Percentiles rank a stretch among this genome's conserved stretches.
These are phyloP conservation scores for Pseudogymnoascus sp. DNA, from an alignment of 2,329 filamentous ascomycete species.

Conservation along the genomic window DNA sequence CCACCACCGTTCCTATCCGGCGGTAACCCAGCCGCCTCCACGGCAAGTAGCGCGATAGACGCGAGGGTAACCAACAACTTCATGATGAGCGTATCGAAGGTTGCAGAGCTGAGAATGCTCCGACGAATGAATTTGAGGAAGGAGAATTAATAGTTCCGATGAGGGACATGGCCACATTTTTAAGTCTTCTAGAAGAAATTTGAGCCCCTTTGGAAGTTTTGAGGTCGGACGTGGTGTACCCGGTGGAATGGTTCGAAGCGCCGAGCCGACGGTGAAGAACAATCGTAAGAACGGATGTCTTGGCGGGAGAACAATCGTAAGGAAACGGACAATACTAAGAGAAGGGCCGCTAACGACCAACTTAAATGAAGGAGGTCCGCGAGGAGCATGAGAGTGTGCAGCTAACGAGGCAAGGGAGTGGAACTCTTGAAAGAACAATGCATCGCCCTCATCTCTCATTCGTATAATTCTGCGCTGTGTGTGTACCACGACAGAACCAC, in stretches of 20 bases:
- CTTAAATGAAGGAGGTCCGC: not conserved
- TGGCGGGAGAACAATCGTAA: not conserved
- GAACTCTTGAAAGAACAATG: not conserved
- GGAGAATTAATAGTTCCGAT: not conserved
- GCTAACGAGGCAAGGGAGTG: not conserved
- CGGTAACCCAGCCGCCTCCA: not conserved
- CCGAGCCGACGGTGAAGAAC: not conserved
- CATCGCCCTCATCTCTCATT: not conserved
- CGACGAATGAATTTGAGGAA: not conserved
- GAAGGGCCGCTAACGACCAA: not conserved
- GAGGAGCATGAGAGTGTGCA: not conserved
- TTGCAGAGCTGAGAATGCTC: not conserved
- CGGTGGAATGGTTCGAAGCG: not conserved
- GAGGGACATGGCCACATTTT: not conserved
- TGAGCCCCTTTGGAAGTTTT: constrained; percentile 1
- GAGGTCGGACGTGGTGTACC: not conserved
- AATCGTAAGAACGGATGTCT: not conserved
- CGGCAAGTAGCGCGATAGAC: constrained; percentile 1
- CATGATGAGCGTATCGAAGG: not conserved
- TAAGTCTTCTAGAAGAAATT: not conserved
- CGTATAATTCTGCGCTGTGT: not conserved
- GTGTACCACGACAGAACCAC: not conserved
- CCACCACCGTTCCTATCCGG: not conserved
- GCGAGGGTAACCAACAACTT: not conserved
- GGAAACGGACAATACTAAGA: not conserved